These are phyloP conservation scores for Stenocarpella maydis DNA, from an alignment of 2,329 filamentous ascomycete genomes.

Conservation along the genomic window DNA sequence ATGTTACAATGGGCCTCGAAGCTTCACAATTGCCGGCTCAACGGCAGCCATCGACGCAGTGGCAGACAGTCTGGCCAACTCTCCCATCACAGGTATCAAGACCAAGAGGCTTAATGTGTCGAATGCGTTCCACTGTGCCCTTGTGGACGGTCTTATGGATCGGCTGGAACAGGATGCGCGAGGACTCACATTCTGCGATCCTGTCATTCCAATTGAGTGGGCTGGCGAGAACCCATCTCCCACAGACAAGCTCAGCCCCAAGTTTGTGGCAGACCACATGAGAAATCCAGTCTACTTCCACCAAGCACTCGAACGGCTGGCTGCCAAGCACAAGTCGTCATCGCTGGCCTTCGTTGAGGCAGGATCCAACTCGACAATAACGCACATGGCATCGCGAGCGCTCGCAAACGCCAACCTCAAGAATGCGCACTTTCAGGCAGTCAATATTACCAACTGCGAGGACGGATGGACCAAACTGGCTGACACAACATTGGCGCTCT, in stretches of 20 bases:
- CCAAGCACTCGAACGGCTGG: constrained; percentile 42
- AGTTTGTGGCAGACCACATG: constrained; percentile 48
- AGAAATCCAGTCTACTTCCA: constrained; percentile 54
- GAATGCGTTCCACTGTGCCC: constrained; percentile 55
- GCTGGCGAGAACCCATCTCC: constrained; percentile 35
- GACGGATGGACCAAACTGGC: constrained; percentile 37
- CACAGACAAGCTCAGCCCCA: not conserved
- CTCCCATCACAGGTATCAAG: constrained; percentile 36
- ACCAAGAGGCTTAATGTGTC: constrained; percentile 53
- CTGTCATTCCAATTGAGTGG: constrained; percentile 45
- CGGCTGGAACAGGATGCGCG: constrained; percentile 46
- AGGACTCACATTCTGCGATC: constrained; percentile 44
- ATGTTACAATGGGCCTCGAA: constrained; percentile 55
- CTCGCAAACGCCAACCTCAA: constrained; percentile 25
- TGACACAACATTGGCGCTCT: constrained; percentile 45
- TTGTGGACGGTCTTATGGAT: constrained; percentile 48
- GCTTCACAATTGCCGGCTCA: constrained; percentile 52
- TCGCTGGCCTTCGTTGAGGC: constrained; percentile 51
- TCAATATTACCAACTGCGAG: constrained; percentile 38
- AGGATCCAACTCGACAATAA: constrained; percentile 49
- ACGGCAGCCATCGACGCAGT: constrained; percentile 43
- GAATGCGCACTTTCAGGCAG: constrained; percentile 38
- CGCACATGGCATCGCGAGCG: constrained; percentile 44
- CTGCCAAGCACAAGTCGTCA: not conserved
- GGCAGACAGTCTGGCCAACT: not conserved